Percentiles rank a stretch among this genome's conserved stretches.
Conservation (phyloP, 345 rosid species). For the Moricandia moricandioides region DNA sequence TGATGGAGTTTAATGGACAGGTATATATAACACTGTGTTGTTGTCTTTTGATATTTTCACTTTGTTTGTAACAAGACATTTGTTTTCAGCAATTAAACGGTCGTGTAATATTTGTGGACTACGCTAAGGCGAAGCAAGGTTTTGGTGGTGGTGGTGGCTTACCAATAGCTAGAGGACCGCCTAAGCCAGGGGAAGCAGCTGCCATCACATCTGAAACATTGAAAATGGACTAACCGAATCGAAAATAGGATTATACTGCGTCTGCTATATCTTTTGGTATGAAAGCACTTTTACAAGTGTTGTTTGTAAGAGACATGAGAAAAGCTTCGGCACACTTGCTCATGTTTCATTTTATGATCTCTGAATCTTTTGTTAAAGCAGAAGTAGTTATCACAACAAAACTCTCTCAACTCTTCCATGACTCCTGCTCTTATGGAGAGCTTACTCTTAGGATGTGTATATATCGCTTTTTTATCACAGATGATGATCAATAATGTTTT, state of each 20-base stretch:
- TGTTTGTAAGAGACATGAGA: not conserved
- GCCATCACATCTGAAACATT: not conserved
- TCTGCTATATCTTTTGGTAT: not conserved
- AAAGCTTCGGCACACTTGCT: not conserved
- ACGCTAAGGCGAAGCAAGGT: constrained; percentile 43
- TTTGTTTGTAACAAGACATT: constrained; percentile 10
- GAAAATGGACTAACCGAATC: constrained; percentile 1
- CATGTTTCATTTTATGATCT: not conserved
- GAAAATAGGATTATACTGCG: not conserved
- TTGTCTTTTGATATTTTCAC: not conserved
- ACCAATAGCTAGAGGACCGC: constrained; percentile 65
- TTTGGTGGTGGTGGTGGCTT: not conserved
- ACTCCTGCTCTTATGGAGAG: not conserved
- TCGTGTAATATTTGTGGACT: constrained; percentile 65
- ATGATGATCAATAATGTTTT: not conserved
- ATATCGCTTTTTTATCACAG: not conserved
- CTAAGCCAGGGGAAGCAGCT: constrained; percentile 36
- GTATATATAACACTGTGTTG: constrained; percentile 31
- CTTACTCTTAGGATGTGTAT: not conserved
- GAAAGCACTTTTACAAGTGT: not conserved
- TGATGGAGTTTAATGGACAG: constrained; percentile 65
- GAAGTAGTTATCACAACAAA: not conserved
- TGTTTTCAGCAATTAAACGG: constrained; percentile 56
- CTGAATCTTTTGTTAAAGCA: not conserved
- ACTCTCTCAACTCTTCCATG: not conserved